phyloP scores from a whole-genome alignment of 2,329 filamentous ascomycete genomes.

The Cordyceps cateniannulata region DNA sequence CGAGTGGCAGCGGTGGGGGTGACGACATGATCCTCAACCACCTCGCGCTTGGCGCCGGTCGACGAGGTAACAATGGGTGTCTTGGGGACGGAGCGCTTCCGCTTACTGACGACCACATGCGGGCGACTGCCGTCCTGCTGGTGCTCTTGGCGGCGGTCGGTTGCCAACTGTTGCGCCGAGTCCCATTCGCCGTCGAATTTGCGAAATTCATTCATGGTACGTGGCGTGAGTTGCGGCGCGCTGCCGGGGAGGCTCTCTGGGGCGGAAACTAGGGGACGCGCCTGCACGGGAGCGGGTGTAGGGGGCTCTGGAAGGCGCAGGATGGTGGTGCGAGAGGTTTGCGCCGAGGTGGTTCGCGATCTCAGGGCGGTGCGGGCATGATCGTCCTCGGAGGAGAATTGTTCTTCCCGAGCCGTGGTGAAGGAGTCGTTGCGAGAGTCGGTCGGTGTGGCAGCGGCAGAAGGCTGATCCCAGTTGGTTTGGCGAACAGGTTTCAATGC shows the following conservation, averaged over 20 bases:
- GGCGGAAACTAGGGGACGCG: constrained; percentile 33
- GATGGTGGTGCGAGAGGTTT: constrained; percentile 39
- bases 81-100: constrained; percentile 29
- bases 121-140: constrained; percentile 50
- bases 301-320: constrained; percentile 28
- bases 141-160: constrained; percentile 27
- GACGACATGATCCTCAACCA: constrained; percentile 41
- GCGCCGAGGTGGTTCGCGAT: constrained; percentile 31
- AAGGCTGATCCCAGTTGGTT: constrained; percentile 39
- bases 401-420: constrained; percentile 61
- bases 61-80: constrained; percentile 17
- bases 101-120: constrained; percentile 48
- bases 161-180: constrained; percentile 18
- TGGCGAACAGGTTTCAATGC: constrained; percentile 42
- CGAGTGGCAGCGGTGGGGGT: constrained; percentile 45
- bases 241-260: constrained; percentile 23
- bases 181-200: constrained; percentile 55
- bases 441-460: constrained; percentile 47
- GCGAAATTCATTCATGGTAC: constrained; percentile 42
- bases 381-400: constrained; percentile 56
- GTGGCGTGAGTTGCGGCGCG: constrained; percentile 27
- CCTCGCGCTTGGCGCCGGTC: constrained; percentile 26
- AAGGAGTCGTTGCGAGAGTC: constrained; percentile 66
- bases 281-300: constrained; percentile 30
- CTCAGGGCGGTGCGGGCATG: constrained; percentile 37